These are phyloP conservation scores for Metschnikowia kofuensis DNA, from an alignment of 805 yeast species.

Conservation along the genomic window DNA sequence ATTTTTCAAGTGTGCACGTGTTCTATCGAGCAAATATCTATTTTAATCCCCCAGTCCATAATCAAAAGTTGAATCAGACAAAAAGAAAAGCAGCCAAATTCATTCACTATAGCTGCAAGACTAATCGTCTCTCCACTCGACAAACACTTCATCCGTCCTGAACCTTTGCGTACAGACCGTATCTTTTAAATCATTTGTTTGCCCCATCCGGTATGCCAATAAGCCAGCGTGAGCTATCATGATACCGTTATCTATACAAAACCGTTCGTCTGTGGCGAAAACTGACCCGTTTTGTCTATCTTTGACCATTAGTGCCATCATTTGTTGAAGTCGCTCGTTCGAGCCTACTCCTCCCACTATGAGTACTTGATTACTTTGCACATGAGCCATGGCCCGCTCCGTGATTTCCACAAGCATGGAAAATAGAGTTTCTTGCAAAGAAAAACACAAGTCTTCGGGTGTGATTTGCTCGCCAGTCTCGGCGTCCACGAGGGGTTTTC, in stretches of 20 bases:
- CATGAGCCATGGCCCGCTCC: slow-evolving; percentile 98
- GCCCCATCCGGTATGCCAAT: slow-evolving; percentile 80
- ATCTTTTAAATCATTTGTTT: slow-evolving; percentile 52
- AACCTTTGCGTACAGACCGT: slow-evolving; percentile 92
- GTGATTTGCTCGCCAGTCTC: slow-evolving; percentile 56
- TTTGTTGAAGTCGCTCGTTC: slow-evolving; percentile 83
- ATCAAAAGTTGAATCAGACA: too few relatives aligned
- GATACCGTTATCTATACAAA: slow-evolving; percentile 96
- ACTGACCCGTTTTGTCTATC: slow-evolving; percentile 83
- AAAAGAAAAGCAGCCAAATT: too few relatives aligned
- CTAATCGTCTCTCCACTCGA: slow-evolving; percentile 78
- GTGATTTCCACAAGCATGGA: slow-evolving; percentile 98
- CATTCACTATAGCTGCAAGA: too few relatives aligned
- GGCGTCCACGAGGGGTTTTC: slow-evolving; percentile 37
- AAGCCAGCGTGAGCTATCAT: slow-evolving; percentile 99
- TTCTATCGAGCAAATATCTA: too few relatives aligned
- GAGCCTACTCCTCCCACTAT: slow-evolving; percentile 99
- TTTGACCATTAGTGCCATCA: slow-evolving; percentile 94
- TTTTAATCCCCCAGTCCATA: too few relatives aligned
- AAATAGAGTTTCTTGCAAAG: slow-evolving; percentile 87
- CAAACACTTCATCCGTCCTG: slow-evolving; percentile 90
- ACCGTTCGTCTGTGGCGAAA: slow-evolving; percentile 93
- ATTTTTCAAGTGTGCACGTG: too few relatives aligned
- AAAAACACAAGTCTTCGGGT: slow-evolving; percentile 85
- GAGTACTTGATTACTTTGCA: slow-evolving; percentile 79